Percentiles rank a stretch among this genome's conserved stretches.
phyloP scores from a whole-genome alignment of 805 yeast genomes.

The Kuraishia capsulata region DNA sequence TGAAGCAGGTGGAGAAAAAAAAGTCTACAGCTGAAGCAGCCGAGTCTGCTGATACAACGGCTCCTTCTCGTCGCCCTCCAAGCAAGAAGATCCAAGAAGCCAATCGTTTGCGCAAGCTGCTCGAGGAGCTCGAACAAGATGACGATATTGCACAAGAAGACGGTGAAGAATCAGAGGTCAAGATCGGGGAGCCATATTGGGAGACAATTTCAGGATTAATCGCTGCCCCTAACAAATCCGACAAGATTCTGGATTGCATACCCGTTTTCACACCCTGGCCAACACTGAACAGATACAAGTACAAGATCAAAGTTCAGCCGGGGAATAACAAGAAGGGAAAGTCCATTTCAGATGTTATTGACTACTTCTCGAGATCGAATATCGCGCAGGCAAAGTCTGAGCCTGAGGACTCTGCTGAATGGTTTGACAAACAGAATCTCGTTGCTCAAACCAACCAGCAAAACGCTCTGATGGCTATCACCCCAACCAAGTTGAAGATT shows the following conservation, averaged over 20 bases:
- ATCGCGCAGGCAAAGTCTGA: conserved; percentile 12
- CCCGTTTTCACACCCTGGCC: conserved; percentile 95
- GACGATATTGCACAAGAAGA: conserved; percentile 10
- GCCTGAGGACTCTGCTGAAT: conserved; percentile 34
- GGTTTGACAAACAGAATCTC: conserved; percentile 60
- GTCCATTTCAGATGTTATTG: conserved; percentile 60
- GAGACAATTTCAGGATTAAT: conserved; percentile 21
- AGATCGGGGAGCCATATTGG: conserved; percentile 25
- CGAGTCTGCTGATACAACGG: neutral
- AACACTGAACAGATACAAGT: conserved; percentile 62
- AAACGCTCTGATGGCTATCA: conserved; percentile 58
- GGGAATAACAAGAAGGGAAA: conserved; percentile 83
- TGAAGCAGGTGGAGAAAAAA: conserved; percentile 41
- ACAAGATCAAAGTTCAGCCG: conserved; percentile 77
- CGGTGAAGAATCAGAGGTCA: conserved; percentile 12
- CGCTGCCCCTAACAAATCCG: conserved; percentile 36
- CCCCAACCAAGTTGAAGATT: conserved; percentile 65
- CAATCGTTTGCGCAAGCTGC: conserved; percentile 20
- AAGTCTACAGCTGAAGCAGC: conserved; percentile 3
- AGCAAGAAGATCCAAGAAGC: conserved; percentile 19
- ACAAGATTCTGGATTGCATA: conserved; percentile 51
- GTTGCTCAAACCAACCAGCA: conserved; percentile 48
- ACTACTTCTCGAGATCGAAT: conserved; percentile 36
- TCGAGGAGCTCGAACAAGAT: conserved; percentile 16
- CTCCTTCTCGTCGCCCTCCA: conserved; percentile 3